Percentiles rank a stretch among this genome's conserved stretches.
Evolutionary conservation across 345 rosid genomes (phyloP).

Genomic region (Citrus cavaleriei): DNA sequence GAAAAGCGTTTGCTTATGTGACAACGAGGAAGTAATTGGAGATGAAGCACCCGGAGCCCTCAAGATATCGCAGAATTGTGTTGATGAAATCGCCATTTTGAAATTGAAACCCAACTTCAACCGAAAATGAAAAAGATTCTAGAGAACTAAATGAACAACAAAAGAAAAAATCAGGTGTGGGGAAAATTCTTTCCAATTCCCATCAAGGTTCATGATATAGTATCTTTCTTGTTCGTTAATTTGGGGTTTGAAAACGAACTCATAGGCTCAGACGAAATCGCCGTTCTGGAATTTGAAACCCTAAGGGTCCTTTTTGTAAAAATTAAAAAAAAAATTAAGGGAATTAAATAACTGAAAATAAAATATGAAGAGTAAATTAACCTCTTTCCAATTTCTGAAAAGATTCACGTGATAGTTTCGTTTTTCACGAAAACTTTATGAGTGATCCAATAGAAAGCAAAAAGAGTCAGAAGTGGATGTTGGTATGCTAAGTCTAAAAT

Average conservation of each 20-base stretch:
- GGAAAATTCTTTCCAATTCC: neutral
- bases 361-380: neutral
- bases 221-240: neutral
- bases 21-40: neutral
- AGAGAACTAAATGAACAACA: neutral
- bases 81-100: conserved; percentile 31
- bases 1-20: neutral
- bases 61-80: conserved; percentile 16
- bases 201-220: neutral
- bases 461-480: neutral
- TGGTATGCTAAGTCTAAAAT: neutral
- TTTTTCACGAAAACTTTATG: neutral
- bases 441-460: neutral
- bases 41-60: conserved; percentile 14
- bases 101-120: neutral
- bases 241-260: neutral
- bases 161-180: neutral
- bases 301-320: neutral
- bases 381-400: neutral
- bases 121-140: neutral
- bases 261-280: conserved; percentile 16
- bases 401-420: neutral
- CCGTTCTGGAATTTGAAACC: conserved; percentile 12
- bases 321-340: too few relatives aligned
- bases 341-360: neutral